phyloP scores from a whole-genome alignment of 768 basidiomycete genomes.

The Epithele typhae region DNA sequence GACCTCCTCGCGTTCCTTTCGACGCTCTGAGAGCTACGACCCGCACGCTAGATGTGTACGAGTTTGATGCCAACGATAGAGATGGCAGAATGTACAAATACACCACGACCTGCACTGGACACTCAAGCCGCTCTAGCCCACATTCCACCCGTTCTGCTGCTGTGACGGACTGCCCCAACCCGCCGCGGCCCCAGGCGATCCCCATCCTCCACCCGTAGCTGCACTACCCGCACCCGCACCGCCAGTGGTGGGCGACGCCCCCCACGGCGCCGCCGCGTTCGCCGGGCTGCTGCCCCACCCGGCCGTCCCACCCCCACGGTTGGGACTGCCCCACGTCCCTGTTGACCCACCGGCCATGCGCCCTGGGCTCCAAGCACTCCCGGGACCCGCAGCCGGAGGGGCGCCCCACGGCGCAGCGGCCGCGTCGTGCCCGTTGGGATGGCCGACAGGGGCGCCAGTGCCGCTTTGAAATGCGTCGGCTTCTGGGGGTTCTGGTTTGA shows the following conservation, averaged over 20 bases:
- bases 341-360: constrained; percentile 26
- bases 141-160: constrained; percentile 28
- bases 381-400: constrained; percentile 10
- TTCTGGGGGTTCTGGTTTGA: constrained; percentile 45
- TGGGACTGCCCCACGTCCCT: constrained; percentile 15
- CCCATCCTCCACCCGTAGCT: background rate
- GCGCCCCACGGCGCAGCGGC: background rate
- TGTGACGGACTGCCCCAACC: constrained; percentile 26
- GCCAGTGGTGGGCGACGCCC: background rate
- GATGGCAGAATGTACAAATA: too few species aligned
- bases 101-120: too few species aligned
- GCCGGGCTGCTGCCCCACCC: constrained; percentile 13
- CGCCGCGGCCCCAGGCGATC: constrained; percentile 15
- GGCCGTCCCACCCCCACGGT: constrained; percentile 15
- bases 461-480: constrained; percentile 44
- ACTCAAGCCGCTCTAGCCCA: too few species aligned
- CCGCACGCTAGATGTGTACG: too few species aligned
- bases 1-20: constrained; percentile 3
- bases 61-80: too few species aligned
- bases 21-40: background rate
- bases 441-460: constrained; percentile 12
- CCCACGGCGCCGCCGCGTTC: background rate
- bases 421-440: constrained; percentile 9
- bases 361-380: constrained; percentile 21
- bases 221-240: background rate